Conservation (phyloP, 352 stramenopile species). For the Phytophthora tubulina region DNA sequence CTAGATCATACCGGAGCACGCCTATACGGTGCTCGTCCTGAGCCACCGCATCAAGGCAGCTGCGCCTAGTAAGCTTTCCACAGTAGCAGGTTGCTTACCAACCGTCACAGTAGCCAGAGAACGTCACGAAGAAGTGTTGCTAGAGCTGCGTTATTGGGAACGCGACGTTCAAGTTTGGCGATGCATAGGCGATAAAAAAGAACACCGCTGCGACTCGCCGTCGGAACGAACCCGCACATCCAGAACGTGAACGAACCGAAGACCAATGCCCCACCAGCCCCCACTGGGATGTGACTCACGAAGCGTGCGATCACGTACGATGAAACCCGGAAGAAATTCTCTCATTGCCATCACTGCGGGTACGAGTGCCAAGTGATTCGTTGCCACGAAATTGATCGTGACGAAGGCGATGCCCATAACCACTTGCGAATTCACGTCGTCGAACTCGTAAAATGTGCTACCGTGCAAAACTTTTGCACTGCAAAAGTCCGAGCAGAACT, state of each 20-base stretch:
- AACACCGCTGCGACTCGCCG: slow-evolving; percentile 35
- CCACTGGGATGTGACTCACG: slow-evolving; percentile 39
- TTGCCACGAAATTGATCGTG: slow-evolving; percentile 64
- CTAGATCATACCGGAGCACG: no score
- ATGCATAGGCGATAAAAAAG: slow-evolving; percentile 40
- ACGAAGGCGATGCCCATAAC: slow-evolving; percentile 76
- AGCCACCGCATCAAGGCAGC: no score
- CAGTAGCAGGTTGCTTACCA: no score
- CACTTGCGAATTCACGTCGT: slow-evolving; percentile 33
- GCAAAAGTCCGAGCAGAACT: slow-evolving; percentile 40
- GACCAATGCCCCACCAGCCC: slow-evolving; percentile 52
- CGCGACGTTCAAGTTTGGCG: slow-evolving; percentile 43
- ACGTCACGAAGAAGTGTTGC: slow-evolving; percentile 42
- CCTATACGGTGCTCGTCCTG: no score
- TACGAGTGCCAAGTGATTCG: slow-evolving; percentile 66
- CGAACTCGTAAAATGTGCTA: slow-evolving; percentile 40
- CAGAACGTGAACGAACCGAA: slow-evolving; percentile 84
- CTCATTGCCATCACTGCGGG: slow-evolving; percentile 61
- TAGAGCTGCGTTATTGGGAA: slow-evolving; percentile 37
- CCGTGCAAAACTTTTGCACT: slow-evolving; percentile 40
- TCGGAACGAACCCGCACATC: slow-evolving; percentile 57
- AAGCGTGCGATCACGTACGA: slow-evolving; percentile 60
- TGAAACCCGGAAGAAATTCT: slow-evolving; percentile 67
- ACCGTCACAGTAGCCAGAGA: no score
- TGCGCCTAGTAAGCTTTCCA: no score